Base-by-base conservation (phyloP, 1,284 basidiomycete species). In the Ustilago shanxiensis region DNA sequence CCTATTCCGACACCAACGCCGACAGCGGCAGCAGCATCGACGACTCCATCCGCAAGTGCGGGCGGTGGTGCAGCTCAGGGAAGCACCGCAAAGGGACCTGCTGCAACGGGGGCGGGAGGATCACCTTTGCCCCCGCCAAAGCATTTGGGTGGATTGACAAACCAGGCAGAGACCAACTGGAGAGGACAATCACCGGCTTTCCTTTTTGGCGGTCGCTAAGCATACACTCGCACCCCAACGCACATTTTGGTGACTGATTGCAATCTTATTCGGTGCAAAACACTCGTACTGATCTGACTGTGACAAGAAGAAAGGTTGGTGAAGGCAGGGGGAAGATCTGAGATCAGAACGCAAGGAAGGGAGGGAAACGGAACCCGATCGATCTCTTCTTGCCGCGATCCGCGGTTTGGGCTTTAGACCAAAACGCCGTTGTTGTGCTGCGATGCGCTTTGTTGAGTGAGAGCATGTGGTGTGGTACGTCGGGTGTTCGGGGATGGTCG, bases 91-190 rank as follows among this genome's bases (percentile, higher is more conserved):
- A 51, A 33, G 16, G 14, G 22, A 31, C 24, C 39, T 29, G 29
- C 39, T 13, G 22, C 55, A n/a, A 44, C 3, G 28, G 64, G 39
- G 6, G 37, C 14, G 13, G 50, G 44, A 24, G 51, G 60, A n/a
- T 77, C 74, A 22, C 74, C 74, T 3, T 35, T 77, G 28, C 74
- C 74, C 2, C 66, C 74, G 9, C 74, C 74, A 3, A 72, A 72
- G 53, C 74, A 77, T 66, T 47, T 77, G 13, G 60, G 54, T n/a
- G 70, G 66, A 13, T 33, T 77, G 6, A 20, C 52, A 4, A 49
- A 26, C 24, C 57, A 67, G 26, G 39, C 59, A 1, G 74, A 72
- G 49, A 50, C 66, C 6, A 72, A 72, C 28, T 77, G 74, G 74
- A 35, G 74, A 13, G 74, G 74, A 9, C 70, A 72, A 44, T 69